A percentile compares a stretch with the other conserved stretches of the same genome.
These are phyloP conservation scores for Amanita subjunquillea DNA, from an alignment of 768 basidiomycete species.

Conservation along the genomic window DNA sequence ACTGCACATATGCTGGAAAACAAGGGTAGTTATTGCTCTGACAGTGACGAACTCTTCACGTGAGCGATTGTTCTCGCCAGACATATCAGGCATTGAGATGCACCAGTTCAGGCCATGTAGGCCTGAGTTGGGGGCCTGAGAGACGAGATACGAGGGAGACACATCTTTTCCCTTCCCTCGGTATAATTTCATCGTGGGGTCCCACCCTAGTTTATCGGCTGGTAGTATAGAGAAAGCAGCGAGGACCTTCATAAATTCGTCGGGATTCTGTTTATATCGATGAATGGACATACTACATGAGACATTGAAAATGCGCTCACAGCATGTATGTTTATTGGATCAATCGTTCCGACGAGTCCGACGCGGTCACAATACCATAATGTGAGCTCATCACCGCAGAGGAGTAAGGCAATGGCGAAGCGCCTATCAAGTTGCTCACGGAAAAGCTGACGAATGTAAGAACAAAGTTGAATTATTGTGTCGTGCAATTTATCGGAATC, in stretches of 20 bases:
- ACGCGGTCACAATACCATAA: constrained; percentile 6
- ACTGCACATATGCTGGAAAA: background rate
- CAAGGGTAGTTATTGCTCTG: background rate
- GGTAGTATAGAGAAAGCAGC: too few species aligned
- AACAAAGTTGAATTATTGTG: background rate
- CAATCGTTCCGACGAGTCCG: constrained; percentile 6
- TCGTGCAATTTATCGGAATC: background rate
- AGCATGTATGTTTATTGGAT: constrained; percentile 6
- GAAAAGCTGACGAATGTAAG: constrained; percentile 8
- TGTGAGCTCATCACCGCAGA: constrained; percentile 4
- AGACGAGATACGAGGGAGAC: too few species aligned
- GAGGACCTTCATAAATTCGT: too few species aligned
- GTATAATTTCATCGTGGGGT: too few species aligned
- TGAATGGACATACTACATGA: background rate
- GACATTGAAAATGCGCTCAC: background rate
- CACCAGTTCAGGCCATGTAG: too few species aligned
- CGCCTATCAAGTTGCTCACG: constrained; percentile 8
- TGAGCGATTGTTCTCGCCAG: background rate
- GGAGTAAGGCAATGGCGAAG: constrained; percentile 4
- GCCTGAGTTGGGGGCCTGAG: too few species aligned
- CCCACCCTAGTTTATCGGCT: too few species aligned
- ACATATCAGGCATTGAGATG: background rate
- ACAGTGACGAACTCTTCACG: background rate
- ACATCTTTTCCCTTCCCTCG: too few species aligned
- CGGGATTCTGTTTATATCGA: background rate